Conservation (phyloP, 208 protist species). For the Crithidia thermophila region DNA sequence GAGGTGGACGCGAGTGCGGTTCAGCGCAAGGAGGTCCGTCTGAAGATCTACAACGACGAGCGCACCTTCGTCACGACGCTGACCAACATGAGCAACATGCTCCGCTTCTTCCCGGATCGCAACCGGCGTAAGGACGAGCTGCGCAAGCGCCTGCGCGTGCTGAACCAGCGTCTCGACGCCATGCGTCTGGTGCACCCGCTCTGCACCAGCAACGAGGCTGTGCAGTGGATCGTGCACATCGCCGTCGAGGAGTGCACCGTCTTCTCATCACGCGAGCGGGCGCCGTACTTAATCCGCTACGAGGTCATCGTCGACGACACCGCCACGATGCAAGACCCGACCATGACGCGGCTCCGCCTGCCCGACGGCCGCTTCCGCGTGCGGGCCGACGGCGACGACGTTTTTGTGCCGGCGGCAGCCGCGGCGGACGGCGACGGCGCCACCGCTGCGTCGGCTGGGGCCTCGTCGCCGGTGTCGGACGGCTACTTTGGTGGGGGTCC, state of each 20-base stretch:
- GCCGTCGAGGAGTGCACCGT: conserved; percentile 89
- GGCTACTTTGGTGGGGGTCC: neutral
- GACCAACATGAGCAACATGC: conserved; percentile 72
- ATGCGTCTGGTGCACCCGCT: conserved; percentile 80
- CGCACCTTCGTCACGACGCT: conserved; percentile 73
- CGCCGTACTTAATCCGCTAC: conserved; percentile 82
- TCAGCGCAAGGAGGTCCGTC: conserved; percentile 75
- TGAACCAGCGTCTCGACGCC: conserved; percentile 62
- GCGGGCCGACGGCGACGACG: conserved; percentile 44
- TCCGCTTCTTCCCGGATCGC: conserved; percentile 71
- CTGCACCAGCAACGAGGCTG: conserved; percentile 56
- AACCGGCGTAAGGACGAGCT: conserved; percentile 76
- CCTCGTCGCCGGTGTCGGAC: neutral
- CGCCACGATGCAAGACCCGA: conserved; percentile 78
- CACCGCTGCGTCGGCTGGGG: neutral
- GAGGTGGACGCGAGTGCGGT: conserved; percentile 49
- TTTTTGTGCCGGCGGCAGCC: conserved; percentile 35
- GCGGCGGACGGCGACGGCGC: neutral
- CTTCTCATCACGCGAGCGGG: conserved; percentile 87
- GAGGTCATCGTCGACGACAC: conserved; percentile 91
- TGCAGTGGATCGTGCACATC: conserved; percentile 88
- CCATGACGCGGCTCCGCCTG: conserved; percentile 58
- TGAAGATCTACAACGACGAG: conserved; percentile 86
- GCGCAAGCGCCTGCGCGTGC: conserved; percentile 46
- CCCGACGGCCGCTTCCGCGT: conserved; percentile 69